Evolutionary conservation across 345 rosid species (phyloP).

Genomic region (Cochlearia excelsa): DNA sequence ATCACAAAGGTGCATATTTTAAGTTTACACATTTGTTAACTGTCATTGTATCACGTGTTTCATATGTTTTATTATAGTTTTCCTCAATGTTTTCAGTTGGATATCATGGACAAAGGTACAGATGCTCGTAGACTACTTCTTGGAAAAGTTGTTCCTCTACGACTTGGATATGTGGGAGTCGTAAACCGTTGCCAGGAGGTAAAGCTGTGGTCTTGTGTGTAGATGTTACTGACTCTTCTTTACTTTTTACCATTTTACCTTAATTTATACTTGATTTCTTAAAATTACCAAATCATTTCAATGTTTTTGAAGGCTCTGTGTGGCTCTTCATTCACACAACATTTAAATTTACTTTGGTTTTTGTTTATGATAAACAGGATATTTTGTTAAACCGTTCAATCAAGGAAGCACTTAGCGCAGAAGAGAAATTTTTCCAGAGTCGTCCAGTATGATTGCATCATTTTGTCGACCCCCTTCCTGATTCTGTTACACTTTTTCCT

Average conservation of each 20-base stretch:
- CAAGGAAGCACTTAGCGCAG: slow-evolving; percentile 52
- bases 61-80: slow-evolving; percentile 18
- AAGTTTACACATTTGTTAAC: slow-evolving; percentile 13
- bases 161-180: slow-evolving; percentile 67
- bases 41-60: background rate
- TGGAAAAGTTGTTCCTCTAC: slow-evolving; percentile 59
- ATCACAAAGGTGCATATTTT: slow-evolving; percentile 56
- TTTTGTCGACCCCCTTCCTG: slow-evolving; percentile 24
- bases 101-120: slow-evolving; percentile 75
- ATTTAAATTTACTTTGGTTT: background rate
- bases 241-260: background rate
- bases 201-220: slow-evolving; percentile 18
- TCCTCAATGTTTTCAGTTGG: slow-evolving; percentile 47
- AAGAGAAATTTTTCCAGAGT: slow-evolving; percentile 50
- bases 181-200: slow-evolving; percentile 77
- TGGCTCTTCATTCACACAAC: slow-evolving; percentile 13
- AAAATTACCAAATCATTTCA: background rate
- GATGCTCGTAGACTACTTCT: slow-evolving; percentile 59
- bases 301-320: background rate
- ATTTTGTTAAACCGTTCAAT: slow-evolving; percentile 53
- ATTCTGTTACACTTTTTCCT: slow-evolving; percentile 15
- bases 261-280: background rate
- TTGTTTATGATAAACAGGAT: slow-evolving; percentile 41
- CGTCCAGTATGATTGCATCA: slow-evolving; percentile 45
- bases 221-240: slow-evolving; percentile 7